These are phyloP conservation scores for Pythium biforme DNA, from an alignment of 352 stramenopile species.

Conservation along the genomic window DNA sequence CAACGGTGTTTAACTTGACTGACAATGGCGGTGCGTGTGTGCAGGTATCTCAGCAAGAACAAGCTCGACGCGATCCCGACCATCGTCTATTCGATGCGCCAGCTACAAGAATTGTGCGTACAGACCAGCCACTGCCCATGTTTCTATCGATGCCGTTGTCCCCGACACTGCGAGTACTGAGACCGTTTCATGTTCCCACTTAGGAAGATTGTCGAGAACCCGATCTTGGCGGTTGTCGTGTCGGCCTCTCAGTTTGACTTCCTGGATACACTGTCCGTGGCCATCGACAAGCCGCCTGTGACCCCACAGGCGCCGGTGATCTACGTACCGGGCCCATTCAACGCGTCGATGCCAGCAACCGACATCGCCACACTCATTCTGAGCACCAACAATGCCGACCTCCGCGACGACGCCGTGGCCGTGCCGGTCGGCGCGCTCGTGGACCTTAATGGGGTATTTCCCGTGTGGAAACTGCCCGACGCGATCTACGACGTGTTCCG, in stretches of 20 bases:
- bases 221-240: not conserved
- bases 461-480: not conserved
- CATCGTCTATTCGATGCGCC: conserved; percentile 1
- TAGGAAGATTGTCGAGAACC: not conserved
- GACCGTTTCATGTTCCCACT: no score
- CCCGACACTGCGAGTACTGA: no score
- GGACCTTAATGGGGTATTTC: not conserved
- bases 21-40: not conserved
- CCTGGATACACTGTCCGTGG: not conserved
- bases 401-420: not conserved
- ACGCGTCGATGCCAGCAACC: not conserved
- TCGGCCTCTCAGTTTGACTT: not conserved
- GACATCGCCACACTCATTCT: not conserved
- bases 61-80: not conserved
- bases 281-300: not conserved
- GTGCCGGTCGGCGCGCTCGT: not conserved
- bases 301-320: not conserved
- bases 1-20: not conserved
- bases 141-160: no score
- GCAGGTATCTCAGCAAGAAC: conserved; percentile 8
- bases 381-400: not conserved
- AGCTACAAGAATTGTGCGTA: conserved; percentile 1
- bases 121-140: not conserved
- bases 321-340: not conserved
- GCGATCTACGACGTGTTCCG: not conserved